Base-by-base conservation (phyloP, 1,139 yeast genomes). In the Diutina scorzettiae region DNA sequence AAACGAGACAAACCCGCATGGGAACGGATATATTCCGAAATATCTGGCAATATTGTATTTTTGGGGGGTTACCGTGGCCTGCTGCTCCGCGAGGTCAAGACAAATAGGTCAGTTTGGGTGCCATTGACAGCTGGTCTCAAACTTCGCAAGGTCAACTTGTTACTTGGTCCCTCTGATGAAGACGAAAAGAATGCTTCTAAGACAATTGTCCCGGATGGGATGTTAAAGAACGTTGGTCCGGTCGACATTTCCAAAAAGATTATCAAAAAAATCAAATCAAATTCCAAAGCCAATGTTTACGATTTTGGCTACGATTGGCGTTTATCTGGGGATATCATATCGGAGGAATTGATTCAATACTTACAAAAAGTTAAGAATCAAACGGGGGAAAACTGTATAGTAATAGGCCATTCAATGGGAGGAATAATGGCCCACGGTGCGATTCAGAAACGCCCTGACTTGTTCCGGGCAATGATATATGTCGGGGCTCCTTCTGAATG, bases 281-380 rank as follows among this genome's bases (percentile, higher is more conserved):
- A 78, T 51, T 12, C 16, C 12, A 20, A 27, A 6, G 80, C 85
- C 2, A 76, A 73, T 14, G 78, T 85, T 2, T 73, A 75, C 46
- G 83, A 82, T 46, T 87, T 81, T 60, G 94, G 95, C 5, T 87
- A 86, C 56, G 96, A 87, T 61, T 87, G 96, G 96, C 69, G 96
- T 52, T 60, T 87, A 8, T 78, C 91, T 7, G 70, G 78, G 2
- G 83, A 76, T 32, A 43, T 56, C 6, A 61, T 71, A 20, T 64
- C 84, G 5, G 55, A 60, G 7, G 70, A 77, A 48, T 60, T 86
- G 11, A 61, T 60, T 40, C 57, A 67, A 21, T 71, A 69, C 46
- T 58, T 87, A 21, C 55, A 60, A 39, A 50, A 63, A 5, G 59
- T 77, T 19, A 62, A 67, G 48, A 48, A 56, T 8, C 17, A 37